phyloP scores from a whole-genome alignment of 1,284 basidiomycete genomes.

The Leccinum angustisporum region DNA sequence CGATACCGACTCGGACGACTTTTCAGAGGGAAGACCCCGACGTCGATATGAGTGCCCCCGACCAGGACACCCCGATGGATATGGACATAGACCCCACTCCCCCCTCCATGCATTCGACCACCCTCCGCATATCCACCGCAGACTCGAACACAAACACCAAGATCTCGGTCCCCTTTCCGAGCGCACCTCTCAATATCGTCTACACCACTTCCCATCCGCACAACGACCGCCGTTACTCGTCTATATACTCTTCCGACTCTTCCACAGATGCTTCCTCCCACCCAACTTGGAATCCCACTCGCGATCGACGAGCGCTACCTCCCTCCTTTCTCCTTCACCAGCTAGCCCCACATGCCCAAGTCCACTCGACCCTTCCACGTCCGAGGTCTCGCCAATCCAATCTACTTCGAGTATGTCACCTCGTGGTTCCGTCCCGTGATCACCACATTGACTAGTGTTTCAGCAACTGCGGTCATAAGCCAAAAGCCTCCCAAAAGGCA shows the following conservation, averaged over 20 bases:
- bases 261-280: conserved; percentile 26
- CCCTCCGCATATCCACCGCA: conserved; percentile 39
- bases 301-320: conserved; percentile 33
- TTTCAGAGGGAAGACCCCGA: conserved; percentile 35
- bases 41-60: conserved; percentile 31
- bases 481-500: conserved; percentile 23
- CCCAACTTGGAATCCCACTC: conserved; percentile 22
- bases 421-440: background rate
- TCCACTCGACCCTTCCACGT: conserved; percentile 1
- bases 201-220: conserved; percentile 5
- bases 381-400: conserved; percentile 7
- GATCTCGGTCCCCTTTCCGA: conserved; percentile 17
- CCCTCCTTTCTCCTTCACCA: conserved; percentile 24
- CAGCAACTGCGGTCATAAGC: conserved; percentile 4
- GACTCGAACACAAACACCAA: conserved; percentile 19
- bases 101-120: conserved; percentile 55
- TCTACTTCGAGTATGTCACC: conserved; percentile 8
- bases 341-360: conserved; percentile 13
- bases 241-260: conserved; percentile 20
- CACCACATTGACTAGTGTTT: conserved; percentile 9
- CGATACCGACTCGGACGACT: conserved; percentile 37
- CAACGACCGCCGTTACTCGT: conserved; percentile 21
- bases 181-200: conserved; percentile 20
- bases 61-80: conserved; percentile 31
- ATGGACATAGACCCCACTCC: conserved; percentile 17